Base-by-base conservation (phyloP, 169 alveolate species). In the Cystoisospora suis region DNA sequence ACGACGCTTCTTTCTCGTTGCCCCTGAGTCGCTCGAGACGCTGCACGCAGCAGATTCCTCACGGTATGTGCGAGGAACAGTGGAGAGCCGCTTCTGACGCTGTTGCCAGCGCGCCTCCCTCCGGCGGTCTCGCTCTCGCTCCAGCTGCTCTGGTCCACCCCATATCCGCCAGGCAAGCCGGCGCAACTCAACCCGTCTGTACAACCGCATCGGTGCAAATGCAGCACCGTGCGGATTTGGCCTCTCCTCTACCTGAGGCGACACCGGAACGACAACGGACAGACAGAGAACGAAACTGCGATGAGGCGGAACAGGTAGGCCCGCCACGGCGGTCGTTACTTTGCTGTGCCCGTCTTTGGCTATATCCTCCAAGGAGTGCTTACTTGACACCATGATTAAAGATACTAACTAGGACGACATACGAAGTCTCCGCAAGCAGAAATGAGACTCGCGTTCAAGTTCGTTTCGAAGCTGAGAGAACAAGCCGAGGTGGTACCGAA, bases 71-170 rank as follows among this genome's bases (percentile, higher is more conserved):
- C 45, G 77, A 36, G 77, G 45, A 65, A 65, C n/a, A 3, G 34
- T 44, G 7, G 77, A 65, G 77, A 27, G n/a, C 56, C 56, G 83
- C 32, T 72, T 34, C 83, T 72, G 83, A 5, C 83, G 83, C 29
- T 23, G 12, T 36, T 72, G 83, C 83, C 83, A 72, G 36, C 83
- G 83, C 83, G 36, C 58, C 83, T 72, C 83, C 32, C 83, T 15
- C 56, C 83, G 49, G 17, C 83, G 53, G 23, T 38, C 83, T 0
- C 49, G 83, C 32, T 72, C 83, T 34, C 27, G 20, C 32, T 72
- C 83, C 9, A 72, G 58, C 32, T 40, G 9, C 53, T 2, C 32
- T 17, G 3, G 58, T 2, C 53, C 83, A 0, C 83, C 83, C 83
- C 83, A 72, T 4, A 72, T 56, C 23, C 53, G 83, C 46, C 46